phyloP scores from a whole-genome alignment of 148 eudicot species.

The Rhododendron henanense region DNA sequence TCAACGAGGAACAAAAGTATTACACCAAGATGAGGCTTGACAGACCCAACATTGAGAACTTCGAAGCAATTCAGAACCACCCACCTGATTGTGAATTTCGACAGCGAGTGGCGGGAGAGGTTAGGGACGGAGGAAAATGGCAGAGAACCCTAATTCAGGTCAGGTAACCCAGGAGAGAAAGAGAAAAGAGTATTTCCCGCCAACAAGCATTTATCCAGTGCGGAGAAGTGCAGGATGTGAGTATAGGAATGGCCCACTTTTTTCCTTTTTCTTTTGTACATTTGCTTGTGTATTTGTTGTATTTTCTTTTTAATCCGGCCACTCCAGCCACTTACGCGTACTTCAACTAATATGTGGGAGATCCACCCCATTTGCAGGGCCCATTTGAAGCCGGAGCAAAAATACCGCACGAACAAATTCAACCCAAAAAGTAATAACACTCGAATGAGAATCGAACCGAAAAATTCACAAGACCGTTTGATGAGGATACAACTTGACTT shows the following conservation, averaged over 20 bases:
- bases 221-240: background rate
- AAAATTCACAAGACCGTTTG: too few relatives aligned
- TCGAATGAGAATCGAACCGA: background rate
- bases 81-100: background rate
- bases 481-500: too few relatives aligned
- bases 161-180: background rate
- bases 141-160: background rate
- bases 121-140: background rate
- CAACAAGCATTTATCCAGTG: background rate
- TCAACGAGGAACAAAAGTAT: too few relatives aligned
- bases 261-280: background rate
- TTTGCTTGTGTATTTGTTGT: background rate
- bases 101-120: background rate
- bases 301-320: too few relatives aligned
- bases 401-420: too few relatives aligned
- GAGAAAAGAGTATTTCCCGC: background rate
- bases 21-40: too few relatives aligned
- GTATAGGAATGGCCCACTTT: background rate
- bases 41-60: background rate
- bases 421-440: too few relatives aligned
- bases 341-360: too few relatives aligned
- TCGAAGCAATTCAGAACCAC: background rate
- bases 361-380: too few relatives aligned
- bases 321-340: too few relatives aligned
- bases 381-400: too few relatives aligned